Conservation (phyloP, 352 stramenopile genomes). For the Phytopythium chamaehyphon region DNA sequence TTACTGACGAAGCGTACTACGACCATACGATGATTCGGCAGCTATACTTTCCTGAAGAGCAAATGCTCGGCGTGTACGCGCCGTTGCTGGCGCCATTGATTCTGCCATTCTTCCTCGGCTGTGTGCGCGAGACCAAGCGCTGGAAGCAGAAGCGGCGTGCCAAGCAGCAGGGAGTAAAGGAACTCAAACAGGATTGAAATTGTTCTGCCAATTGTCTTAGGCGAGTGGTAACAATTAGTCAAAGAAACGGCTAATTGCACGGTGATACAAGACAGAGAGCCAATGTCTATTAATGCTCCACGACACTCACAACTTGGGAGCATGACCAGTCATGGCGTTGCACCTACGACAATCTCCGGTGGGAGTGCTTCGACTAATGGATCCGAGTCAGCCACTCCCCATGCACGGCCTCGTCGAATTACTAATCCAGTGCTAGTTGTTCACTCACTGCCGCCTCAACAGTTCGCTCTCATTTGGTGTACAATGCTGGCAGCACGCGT, state of each 20-base stretch:
- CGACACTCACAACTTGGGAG: no score
- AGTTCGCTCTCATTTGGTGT: slow-evolving; percentile 8
- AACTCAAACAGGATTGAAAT: neutral
- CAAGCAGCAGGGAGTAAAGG: slow-evolving; percentile 9
- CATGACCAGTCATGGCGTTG: neutral
- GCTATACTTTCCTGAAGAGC: slow-evolving; percentile 67
- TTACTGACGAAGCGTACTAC: slow-evolving; percentile 55
- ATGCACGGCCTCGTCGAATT: no score
- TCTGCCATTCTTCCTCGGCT: slow-evolving; percentile 49
- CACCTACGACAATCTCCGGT: neutral
- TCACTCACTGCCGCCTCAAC: slow-evolving; percentile 3
- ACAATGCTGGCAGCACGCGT: slow-evolving; percentile 2
- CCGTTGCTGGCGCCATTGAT: slow-evolving; percentile 59
- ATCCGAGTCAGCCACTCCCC: no score
- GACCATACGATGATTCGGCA: slow-evolving; percentile 73
- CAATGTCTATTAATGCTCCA: no score
- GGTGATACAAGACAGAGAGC: no score
- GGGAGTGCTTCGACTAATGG: neutral
- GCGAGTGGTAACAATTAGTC: no score
- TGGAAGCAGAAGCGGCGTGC: slow-evolving; percentile 36
- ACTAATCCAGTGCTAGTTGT: neutral
- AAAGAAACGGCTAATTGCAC: no score
- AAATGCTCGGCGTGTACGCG: slow-evolving; percentile 63
- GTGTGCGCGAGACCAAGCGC: slow-evolving; percentile 48
- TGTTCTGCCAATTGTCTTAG: no score